Percentiles rank a stretch among this genome's conserved stretches.
phyloP scores from a whole-genome alignment of 257 asterid genomes.

The Fraxinus quadrangulata region DNA sequence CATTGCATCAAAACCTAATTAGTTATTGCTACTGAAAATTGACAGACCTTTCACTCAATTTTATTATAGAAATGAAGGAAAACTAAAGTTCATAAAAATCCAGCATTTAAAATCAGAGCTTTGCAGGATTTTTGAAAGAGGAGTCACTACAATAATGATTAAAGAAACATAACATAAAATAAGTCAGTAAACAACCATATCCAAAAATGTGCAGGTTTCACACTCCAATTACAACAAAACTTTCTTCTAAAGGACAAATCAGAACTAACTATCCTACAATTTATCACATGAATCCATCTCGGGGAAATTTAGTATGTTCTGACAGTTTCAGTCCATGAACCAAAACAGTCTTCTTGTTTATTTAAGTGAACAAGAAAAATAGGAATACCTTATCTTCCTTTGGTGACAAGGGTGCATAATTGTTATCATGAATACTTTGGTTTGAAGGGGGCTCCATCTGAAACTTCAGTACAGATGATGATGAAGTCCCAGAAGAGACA shows the following conservation, averaged over 20 bases:
- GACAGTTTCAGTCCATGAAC: not conserved
- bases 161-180: no score
- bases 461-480: conserved; percentile 46
- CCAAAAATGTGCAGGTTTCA: not conserved
- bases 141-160: no score
- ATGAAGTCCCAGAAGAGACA: conserved; percentile 54
- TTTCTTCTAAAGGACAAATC: not conserved
- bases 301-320: not conserved
- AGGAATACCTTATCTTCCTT: conserved; percentile 71
- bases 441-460: conserved; percentile 99
- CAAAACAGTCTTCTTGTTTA: not conserved
- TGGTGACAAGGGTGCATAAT: conserved; percentile 42
- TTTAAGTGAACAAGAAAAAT: not conserved
- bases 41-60: conserved; percentile 5
- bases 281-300: not conserved
- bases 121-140: no score
- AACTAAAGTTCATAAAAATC: no score
- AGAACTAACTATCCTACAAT: not conserved
- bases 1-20: conserved; percentile 28
- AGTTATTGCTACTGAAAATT: conserved; percentile 5
- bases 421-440: conserved; percentile 62
- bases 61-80: not conserved
- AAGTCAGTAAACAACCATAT: not conserved
- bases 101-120: no score
- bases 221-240: not conserved